phyloP scores from a whole-genome alignment of 129 eudicot genomes.

The Daucus carota region DNA sequence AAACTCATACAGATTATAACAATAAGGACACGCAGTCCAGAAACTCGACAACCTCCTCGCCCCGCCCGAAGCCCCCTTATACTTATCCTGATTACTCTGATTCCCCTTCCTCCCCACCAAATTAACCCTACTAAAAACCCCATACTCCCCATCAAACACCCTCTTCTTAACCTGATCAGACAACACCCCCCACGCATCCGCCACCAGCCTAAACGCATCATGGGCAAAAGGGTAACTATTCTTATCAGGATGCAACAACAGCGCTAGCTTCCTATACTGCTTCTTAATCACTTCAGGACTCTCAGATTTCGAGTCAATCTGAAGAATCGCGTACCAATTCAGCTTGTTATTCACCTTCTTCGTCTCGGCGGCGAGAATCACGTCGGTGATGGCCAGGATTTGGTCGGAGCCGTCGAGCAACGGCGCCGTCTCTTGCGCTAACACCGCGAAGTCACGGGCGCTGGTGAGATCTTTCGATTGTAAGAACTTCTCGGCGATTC shows the following conservation, averaged over 20 bases:
- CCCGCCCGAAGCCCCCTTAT: background rate
- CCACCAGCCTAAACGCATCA: constrained; percentile 67
- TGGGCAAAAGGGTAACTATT: constrained; percentile 59
- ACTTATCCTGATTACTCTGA: no score
- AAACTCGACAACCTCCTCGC: constrained; percentile 17
- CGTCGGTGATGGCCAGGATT: constrained; percentile 82
- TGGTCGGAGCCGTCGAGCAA: constrained; percentile 79
- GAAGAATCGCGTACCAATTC: constrained; percentile 77
- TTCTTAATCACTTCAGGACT: constrained; percentile 49
- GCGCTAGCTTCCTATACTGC: constrained; percentile 73
- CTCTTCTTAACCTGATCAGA: constrained; percentile 43
- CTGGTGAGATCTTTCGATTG: constrained; percentile 51
- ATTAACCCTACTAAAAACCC: constrained; percentile 43
- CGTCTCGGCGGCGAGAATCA: constrained; percentile 59
- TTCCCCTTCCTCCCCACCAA: constrained; percentile 22
- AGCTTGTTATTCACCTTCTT: constrained; percentile 34
- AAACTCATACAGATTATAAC: constrained; percentile 65
- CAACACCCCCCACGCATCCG: constrained; percentile 69
- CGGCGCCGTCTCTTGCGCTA: constrained; percentile 93
- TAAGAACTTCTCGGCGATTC: constrained; percentile 82
- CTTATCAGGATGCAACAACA: constrained; percentile 84
- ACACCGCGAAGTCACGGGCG: constrained; percentile 63
- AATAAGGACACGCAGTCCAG: constrained; percentile 91
- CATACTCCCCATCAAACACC: constrained; percentile 38
- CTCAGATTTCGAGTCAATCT: constrained; percentile 37